Conservation (phyloP, 352 stramenopile genomes). For the Globisporangium yorkense region DNA sequence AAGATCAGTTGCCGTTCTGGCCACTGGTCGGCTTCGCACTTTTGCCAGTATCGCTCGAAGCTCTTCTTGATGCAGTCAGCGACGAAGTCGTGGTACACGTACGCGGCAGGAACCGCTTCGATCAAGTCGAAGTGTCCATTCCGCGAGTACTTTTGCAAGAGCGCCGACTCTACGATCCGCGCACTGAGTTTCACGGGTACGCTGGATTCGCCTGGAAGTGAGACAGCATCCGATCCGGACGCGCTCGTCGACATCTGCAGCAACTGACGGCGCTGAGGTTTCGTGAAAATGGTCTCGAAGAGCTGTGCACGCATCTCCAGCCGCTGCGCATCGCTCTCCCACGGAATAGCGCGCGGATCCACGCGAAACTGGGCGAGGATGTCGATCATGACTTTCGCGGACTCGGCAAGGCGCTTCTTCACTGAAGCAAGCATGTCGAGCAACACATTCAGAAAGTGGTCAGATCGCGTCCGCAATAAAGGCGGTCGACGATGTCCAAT, state of each 20-base stretch:
- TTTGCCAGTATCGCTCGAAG: conserved; percentile 31
- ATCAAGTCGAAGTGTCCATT: conserved; percentile 75
- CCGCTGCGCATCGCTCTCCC: conserved; percentile 41
- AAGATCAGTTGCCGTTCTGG: conserved; percentile 58
- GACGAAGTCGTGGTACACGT: conserved; percentile 54
- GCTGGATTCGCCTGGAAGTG: not conserved
- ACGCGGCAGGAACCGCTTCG: conserved; percentile 32
- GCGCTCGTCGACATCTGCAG: conserved; percentile 5
- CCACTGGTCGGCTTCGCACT: conserved; percentile 37
- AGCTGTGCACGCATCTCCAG: conserved; percentile 45
- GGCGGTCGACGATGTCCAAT: too few relatives aligned
- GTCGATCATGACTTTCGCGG: conserved; percentile 68
- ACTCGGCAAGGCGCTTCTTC: conserved; percentile 59
- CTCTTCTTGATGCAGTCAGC: conserved; percentile 44
- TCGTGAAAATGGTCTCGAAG: conserved; percentile 59
- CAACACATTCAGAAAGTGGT: not conserved
- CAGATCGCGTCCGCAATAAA: not conserved
- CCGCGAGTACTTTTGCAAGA: conserved; percentile 76
- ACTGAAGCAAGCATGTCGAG: conserved; percentile 21
- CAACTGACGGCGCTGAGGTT: conserved; percentile 32
- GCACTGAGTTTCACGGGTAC: conserved; percentile 41
- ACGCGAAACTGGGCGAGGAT: conserved; percentile 49
- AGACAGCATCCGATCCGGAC: conserved; percentile 4
- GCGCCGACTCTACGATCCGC: conserved; percentile 39
- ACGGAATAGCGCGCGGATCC: conserved; percentile 45